These are phyloP conservation scores for Musa troglodytarum DNA, from an alignment of 176 grass and related monocot genomes.

Conservation along the genomic window DNA sequence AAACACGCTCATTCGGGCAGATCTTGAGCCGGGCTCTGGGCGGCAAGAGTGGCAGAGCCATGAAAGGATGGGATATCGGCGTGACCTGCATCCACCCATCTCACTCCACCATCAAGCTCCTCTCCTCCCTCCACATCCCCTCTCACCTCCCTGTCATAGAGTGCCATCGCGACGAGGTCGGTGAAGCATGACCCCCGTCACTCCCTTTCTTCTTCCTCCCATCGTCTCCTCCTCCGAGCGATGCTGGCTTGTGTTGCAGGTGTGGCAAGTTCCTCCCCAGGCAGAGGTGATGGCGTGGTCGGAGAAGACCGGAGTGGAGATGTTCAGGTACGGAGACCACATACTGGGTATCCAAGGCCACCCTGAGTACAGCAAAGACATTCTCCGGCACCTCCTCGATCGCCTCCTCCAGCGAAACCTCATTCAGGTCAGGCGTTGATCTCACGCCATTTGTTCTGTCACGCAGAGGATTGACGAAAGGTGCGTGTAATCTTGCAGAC, in stretches of 20 bases:
- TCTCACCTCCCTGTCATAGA: conserved; percentile 32
- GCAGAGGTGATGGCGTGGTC: conserved; percentile 60
- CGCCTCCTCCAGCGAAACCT: conserved; percentile 20
- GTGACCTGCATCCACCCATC: conserved; percentile 34
- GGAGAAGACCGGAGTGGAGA: conserved; percentile 51
- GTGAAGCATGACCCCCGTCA: too few species aligned
- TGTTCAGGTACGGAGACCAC: conserved; percentile 40
- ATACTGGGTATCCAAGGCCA: conserved; percentile 65
- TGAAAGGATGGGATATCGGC: conserved; percentile 46
- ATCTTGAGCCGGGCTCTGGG: conserved; percentile 46
- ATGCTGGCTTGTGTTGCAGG: conserved; percentile 15
- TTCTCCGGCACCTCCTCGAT: conserved; percentile 47
- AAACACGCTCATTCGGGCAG: background rate
- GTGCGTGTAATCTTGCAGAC: background rate
- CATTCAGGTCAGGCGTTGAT: conserved; percentile 24
- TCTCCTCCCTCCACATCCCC: background rate
- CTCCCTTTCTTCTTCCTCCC: background rate
- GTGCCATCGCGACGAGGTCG: conserved; percentile 62
- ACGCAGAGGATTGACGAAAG: background rate
- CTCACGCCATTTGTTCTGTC: background rate
- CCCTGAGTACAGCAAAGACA: conserved; percentile 53
- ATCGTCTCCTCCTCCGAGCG: background rate
- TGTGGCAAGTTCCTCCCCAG: conserved; percentile 39
- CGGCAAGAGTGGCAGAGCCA: conserved; percentile 19
- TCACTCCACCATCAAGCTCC: background rate